phyloP scores from a whole-genome alignment of 1,139 yeast genomes.

The Suhomyces maxii region DNA sequence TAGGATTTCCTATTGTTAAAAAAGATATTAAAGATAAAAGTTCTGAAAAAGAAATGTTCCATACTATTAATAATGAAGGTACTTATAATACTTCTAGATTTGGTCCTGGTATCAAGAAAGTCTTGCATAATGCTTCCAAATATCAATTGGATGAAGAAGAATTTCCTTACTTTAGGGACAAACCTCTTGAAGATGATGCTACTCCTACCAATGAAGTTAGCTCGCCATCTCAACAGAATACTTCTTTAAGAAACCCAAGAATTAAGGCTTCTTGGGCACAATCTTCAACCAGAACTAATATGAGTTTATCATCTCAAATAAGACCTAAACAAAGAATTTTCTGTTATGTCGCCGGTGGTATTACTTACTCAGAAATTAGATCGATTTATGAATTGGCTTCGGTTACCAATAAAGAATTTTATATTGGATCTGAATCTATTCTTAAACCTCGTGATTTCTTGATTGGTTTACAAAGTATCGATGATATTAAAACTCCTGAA shows the following conservation, averaged over 20 bases:
- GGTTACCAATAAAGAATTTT: constrained; percentile 66
- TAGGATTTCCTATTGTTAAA: constrained; percentile 72
- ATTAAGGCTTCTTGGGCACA: constrained; percentile 85
- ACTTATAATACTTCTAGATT: constrained; percentile 76
- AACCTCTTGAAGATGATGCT: constrained; percentile 60
- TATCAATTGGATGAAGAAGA: constrained; percentile 53
- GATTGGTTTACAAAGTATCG: constrained; percentile 47
- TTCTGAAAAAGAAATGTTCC: constrained; percentile 51
- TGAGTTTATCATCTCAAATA: constrained; percentile 18
- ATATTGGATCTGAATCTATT: constrained; percentile 80
- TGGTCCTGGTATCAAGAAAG: constrained; percentile 66
- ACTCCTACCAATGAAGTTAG: constrained; percentile 25
- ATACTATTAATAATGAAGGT: constrained; percentile 65
- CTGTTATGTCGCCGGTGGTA: constrained; percentile 86
- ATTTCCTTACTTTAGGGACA: constrained; percentile 79
- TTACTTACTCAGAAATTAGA: constrained; percentile 79
- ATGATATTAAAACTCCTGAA: constrained; percentile 30
- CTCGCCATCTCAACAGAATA: constrained; percentile 15
- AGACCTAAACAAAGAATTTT: constrained; percentile 71
- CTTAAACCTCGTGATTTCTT: constrained; percentile 62
- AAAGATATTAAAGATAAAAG: constrained; percentile 36
- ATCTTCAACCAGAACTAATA: constrained; percentile 36
- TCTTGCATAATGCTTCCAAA: constrained; percentile 50
- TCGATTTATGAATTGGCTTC: constrained; percentile 71
- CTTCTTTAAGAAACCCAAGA: constrained; percentile 66